Conservation (phyloP, 2,329 filamentous ascomycete species). For the Colletotrichum theobromicola region DNA sequence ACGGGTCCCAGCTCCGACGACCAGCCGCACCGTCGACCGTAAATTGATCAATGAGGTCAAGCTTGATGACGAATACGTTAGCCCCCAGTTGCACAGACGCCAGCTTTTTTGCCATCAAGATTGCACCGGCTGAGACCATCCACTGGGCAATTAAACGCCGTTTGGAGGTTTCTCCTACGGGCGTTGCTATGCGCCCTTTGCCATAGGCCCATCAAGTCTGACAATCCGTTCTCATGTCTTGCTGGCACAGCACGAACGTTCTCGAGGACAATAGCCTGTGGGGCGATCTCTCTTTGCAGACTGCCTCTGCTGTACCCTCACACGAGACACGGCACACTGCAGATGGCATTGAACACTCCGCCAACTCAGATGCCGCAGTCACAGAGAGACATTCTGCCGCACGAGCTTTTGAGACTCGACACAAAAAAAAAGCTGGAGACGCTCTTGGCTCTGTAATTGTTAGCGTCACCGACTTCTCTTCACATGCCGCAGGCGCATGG, state of each 20-base stretch:
- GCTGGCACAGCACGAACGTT: background rate
- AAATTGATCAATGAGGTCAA: slow-evolving; percentile 9
- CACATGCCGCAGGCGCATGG: background rate
- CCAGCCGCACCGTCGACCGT: background rate
- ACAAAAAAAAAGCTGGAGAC: background rate
- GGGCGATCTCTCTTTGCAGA: background rate
- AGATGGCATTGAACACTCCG: background rate
- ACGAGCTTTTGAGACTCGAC: too few relatives aligned
- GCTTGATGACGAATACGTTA: background rate
- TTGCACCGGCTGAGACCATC: background rate
- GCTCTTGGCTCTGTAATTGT: background rate
- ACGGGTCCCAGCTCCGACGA: background rate
- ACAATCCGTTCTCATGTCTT: background rate
- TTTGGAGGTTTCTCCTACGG: background rate
- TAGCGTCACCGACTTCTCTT: slow-evolving; percentile 12
- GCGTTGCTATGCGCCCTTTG: background rate
- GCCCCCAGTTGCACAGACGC: background rate
- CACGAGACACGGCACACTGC: background rate
- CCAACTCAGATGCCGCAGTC: background rate
- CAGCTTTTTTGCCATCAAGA: background rate
- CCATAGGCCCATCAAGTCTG: background rate
- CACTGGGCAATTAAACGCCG: background rate
- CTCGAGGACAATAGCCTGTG: background rate
- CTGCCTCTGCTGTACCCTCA: background rate
- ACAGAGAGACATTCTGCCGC: background rate